Base-by-base conservation (phyloP, 176 grass and related monocot species). In the Zoysia pacifica region DNA sequence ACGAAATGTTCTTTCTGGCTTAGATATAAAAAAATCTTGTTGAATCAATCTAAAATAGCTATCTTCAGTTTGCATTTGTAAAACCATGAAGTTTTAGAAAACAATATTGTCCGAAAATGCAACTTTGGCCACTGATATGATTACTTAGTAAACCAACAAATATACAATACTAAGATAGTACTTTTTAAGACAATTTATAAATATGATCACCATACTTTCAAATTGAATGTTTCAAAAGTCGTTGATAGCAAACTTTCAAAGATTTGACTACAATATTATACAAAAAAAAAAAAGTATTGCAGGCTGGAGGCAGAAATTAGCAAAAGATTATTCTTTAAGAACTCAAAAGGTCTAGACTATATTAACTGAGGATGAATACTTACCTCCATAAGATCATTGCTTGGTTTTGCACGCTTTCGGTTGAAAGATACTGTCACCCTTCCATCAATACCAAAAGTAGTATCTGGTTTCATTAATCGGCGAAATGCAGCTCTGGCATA, bases 361-460 rank as follows among this genome's bases (percentile, higher is more conserved):
- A 42, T 41, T 7, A n/a, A 67, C 20, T 48, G 14, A 71, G 35
- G 81, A 79, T 48, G 35, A 36, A 51, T 59, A 39, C 40, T 76
- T 91, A 97, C 93, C 93, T 89, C 81, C 74, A 69, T 42, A 65
- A 86, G 41, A 76, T 86, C 85, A 65, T 90, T 82, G 69, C 50
- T 90, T 68, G 79, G 35, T 58, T 86, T 49, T 78, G 73, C 59
- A 14, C 81, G 60, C 6, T 51, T 69, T 85, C 72, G 85, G 72
- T 81, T 75, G 89, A 93, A 94, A 77, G 83, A 79, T 87, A 93
- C 93, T 68, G 84, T 89, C 58, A 78, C 88, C 52, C 83, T 93
- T 74, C 69, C 81, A 73, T 84, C 73, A 87, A 69, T 79, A 16
- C 86, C 88, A 79, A 93, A 65, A 40, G 83, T 62, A 73, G 70